A percentile compares a stretch with the other conserved stretches of the same genome.
phyloP scores from a whole-genome alignment of 164 flowering plant species.

The Euptelea pleiosperma region DNA sequence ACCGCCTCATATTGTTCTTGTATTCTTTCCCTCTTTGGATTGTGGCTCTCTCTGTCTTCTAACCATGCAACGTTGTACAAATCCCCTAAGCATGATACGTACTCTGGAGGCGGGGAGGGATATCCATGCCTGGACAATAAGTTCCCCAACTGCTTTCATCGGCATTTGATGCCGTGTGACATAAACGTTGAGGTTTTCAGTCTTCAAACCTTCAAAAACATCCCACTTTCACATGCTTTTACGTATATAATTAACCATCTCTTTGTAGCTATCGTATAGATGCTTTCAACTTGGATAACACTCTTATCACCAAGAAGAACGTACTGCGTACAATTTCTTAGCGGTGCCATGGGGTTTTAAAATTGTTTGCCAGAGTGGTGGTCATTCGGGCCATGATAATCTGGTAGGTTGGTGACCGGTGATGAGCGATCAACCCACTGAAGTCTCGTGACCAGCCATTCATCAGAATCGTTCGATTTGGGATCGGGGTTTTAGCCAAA shows the following conservation, averaged over 20 bases:
- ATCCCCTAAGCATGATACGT: constrained; percentile 64
- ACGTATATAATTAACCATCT: constrained; percentile 53
- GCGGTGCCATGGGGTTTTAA: constrained; percentile 61
- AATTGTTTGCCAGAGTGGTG: too few relatives aligned
- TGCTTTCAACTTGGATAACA: constrained; percentile 72
- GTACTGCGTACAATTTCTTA: constrained; percentile 73
- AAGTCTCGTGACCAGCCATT: too few relatives aligned
- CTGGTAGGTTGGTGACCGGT: too few relatives aligned
- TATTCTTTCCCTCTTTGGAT: constrained; percentile 71
- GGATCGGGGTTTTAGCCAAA: too few relatives aligned
- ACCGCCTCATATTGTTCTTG: constrained; percentile 64
- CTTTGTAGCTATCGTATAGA: too few relatives aligned
- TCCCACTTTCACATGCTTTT: constrained; percentile 86
- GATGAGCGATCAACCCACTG: too few relatives aligned
- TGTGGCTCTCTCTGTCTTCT: constrained; percentile 87
- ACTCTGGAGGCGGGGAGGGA: constrained; percentile 43
- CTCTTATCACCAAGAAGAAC: constrained; percentile 72
- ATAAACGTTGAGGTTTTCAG: constrained; percentile 54
- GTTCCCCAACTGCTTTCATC: constrained; percentile 64
- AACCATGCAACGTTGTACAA: constrained; percentile 74
- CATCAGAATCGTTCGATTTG: too few relatives aligned
- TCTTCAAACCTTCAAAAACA: constrained; percentile 68
- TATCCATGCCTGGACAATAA: constrained; percentile 58
- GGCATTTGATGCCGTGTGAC: constrained; percentile 78
- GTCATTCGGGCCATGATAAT: too few relatives aligned